These are phyloP conservation scores for Aspergillus bertholletiae DNA, from an alignment of 495 filamentous ascomycete species.

Conservation along the genomic window DNA sequence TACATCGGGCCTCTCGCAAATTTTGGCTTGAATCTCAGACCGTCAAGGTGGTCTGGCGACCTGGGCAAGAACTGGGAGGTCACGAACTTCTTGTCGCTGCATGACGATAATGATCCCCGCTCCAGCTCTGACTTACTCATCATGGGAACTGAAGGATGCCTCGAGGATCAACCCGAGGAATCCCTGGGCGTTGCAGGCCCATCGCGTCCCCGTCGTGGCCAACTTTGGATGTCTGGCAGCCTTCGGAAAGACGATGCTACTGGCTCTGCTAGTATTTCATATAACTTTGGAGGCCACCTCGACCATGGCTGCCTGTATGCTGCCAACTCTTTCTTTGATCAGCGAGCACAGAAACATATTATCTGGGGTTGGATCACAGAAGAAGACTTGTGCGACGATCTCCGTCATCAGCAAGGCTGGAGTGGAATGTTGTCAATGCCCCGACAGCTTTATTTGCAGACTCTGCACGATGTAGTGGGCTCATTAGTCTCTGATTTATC, in stretches of 20 bases:
- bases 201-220: conserved; percentile 20
- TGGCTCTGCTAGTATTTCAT: conserved; percentile 13
- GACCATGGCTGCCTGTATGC: conserved; percentile 35
- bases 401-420: conserved; percentile 34
- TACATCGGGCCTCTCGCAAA: conserved; percentile 47
- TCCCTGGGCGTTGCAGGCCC: background rate
- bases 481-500: conserved; percentile 21
- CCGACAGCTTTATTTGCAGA: background rate
- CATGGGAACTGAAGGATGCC: conserved; percentile 47
- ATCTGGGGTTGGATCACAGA: conserved; percentile 34
- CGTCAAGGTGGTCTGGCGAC: conserved; percentile 41
- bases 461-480: background rate
- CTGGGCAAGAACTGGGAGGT: conserved; percentile 56
- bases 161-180: background rate
- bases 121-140: conserved; percentile 41
- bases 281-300: conserved; percentile 26
- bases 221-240: conserved; percentile 32
- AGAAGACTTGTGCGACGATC: conserved; percentile 30
- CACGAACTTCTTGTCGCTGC: conserved; percentile 44
- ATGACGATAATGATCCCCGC: conserved; percentile 25
- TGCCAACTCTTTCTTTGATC: conserved; percentile 34
- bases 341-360: conserved; percentile 20
- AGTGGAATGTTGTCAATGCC: conserved; percentile 13
- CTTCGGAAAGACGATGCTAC: background rate
- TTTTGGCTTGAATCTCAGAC: conserved; percentile 38